These are phyloP conservation scores for Ceratobasidium sp. DNA, from an alignment of 1,284 basidiomycete species.

Conservation along the genomic window DNA sequence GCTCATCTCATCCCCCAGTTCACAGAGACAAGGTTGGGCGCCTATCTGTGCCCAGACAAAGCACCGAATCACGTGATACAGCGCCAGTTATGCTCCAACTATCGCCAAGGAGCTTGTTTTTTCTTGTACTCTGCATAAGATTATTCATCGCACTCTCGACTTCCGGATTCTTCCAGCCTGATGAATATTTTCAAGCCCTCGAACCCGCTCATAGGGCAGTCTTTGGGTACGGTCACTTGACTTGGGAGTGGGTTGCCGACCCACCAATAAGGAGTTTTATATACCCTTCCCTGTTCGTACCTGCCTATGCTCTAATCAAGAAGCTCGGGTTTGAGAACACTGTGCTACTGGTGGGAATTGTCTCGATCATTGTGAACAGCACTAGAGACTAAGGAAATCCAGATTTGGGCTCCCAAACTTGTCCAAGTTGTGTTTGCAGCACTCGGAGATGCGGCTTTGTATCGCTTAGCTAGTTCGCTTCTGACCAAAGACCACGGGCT, in stretches of 20 bases:
- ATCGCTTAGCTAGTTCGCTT: constrained; percentile 65
- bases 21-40: too few relatives aligned
- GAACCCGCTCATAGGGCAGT: constrained; percentile 90
- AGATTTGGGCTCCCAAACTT: constrained; percentile 76
- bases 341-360: constrained; percentile 60
- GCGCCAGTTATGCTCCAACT: constrained; percentile 5
- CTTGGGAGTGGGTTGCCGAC: constrained; percentile 92
- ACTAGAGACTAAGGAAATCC: constrained; percentile 43
- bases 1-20: too few relatives aligned
- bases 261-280: constrained; percentile 74
- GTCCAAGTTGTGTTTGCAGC: constrained; percentile 84
- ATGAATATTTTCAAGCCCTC: constrained; percentile 95
- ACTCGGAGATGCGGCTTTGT: constrained; percentile 79
- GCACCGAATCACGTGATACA: constrained; percentile 15
- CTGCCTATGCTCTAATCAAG: constrained; percentile 76
- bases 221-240: constrained; percentile 90
- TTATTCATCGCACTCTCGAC: constrained; percentile 66
- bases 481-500: constrained; percentile 67
- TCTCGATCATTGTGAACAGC: constrained; percentile 36
- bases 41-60: too few relatives aligned
- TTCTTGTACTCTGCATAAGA: constrained; percentile 48
- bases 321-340: constrained; percentile 60
- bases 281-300: constrained; percentile 80
- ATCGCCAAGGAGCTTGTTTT: not conserved
- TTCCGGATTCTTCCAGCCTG: constrained; percentile 93